phyloP scores from a whole-genome alignment of 2,329 filamentous ascomycete genomes.

The Pseudogymnoascus sp. region DNA sequence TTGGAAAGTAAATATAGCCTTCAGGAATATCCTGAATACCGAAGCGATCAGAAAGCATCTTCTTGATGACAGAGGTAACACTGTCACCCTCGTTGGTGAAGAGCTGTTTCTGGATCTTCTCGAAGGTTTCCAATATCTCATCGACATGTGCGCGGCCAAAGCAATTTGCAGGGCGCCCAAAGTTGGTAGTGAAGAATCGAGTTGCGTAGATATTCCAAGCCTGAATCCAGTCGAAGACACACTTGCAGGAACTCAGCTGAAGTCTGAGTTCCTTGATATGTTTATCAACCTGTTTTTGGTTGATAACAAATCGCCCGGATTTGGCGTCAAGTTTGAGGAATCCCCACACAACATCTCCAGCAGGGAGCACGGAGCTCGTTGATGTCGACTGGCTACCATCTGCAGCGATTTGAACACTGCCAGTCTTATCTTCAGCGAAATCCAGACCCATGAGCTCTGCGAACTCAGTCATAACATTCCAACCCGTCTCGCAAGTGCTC shows the following conservation, averaged over 20 bases:
- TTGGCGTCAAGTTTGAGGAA: slow-evolving; percentile 46
- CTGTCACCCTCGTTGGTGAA: slow-evolving; percentile 36
- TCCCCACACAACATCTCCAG: slow-evolving; percentile 50
- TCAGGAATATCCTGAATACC: slow-evolving; percentile 31
- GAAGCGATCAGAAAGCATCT: slow-evolving; percentile 44
- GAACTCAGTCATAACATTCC: slow-evolving; percentile 52
- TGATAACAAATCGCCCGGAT: slow-evolving; percentile 45
- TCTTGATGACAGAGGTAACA: slow-evolving; percentile 42
- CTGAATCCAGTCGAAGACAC: slow-evolving; percentile 51
- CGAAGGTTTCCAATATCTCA: slow-evolving; percentile 44
- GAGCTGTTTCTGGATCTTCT: slow-evolving; percentile 43
- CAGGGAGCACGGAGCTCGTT: slow-evolving; percentile 34
- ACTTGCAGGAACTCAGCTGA: slow-evolving; percentile 47
- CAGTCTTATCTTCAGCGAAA: slow-evolving; percentile 53
- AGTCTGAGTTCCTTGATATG: slow-evolving; percentile 49
- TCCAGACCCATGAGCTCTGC: slow-evolving; percentile 46
- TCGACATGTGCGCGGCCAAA: slow-evolving; percentile 49
- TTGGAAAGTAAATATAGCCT: slow-evolving; percentile 35
- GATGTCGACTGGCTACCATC: not conserved
- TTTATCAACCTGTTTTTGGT: slow-evolving; percentile 45
- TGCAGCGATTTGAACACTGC: slow-evolving; percentile 36
- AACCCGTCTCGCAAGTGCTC: slow-evolving; percentile 45
- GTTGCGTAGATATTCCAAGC: slow-evolving; percentile 53
- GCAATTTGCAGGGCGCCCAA: slow-evolving; percentile 46
- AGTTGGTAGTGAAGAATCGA: slow-evolving; percentile 51